A percentile compares a stretch with the other conserved stretches of the same genome.
phyloP scores from a whole-genome alignment of 805 yeast genomes.

The Schwanniomyces sp. region DNA sequence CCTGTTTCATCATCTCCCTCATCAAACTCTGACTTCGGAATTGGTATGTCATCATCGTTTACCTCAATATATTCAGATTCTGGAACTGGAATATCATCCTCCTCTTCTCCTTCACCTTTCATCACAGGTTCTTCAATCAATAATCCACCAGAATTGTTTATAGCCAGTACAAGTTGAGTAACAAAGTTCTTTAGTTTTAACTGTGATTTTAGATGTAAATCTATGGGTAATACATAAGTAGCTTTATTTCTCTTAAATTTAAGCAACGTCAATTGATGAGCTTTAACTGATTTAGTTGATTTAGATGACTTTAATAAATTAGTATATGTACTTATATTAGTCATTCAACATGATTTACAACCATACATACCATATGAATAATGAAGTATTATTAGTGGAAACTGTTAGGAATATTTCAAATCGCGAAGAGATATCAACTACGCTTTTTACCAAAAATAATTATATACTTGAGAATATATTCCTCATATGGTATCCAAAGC shows the following conservation, averaged over 20 bases:
- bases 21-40: constrained; percentile 37
- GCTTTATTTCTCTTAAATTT: constrained; percentile 34
- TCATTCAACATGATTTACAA: not conserved
- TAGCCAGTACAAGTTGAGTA: constrained; percentile 30
- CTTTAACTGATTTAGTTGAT: constrained; percentile 7
- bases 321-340: not conserved
- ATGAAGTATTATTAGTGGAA: not conserved
- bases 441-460: not conserved
- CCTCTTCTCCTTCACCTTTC: constrained; percentile 17
- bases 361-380: constrained; percentile 10
- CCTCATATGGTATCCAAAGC: not conserved
- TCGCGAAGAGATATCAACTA: not conserved
- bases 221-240: constrained; percentile 30
- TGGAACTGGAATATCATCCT: constrained; percentile 32
- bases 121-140: constrained; percentile 25
- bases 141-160: constrained; percentile 52
- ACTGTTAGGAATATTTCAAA: not conserved
- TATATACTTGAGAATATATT: not conserved
- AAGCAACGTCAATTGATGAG: constrained; percentile 21
- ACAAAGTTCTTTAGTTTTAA: constrained; percentile 18
- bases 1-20: constrained; percentile 10
- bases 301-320: constrained; percentile 22
- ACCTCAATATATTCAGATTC: constrained; percentile 32
- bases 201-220: constrained; percentile 14
- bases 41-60: constrained; percentile 22